Percentiles rank a stretch among this genome's conserved stretches.
phyloP scores from a whole-genome alignment of 1,139 yeast species.

The Protomyces macrosporus region DNA sequence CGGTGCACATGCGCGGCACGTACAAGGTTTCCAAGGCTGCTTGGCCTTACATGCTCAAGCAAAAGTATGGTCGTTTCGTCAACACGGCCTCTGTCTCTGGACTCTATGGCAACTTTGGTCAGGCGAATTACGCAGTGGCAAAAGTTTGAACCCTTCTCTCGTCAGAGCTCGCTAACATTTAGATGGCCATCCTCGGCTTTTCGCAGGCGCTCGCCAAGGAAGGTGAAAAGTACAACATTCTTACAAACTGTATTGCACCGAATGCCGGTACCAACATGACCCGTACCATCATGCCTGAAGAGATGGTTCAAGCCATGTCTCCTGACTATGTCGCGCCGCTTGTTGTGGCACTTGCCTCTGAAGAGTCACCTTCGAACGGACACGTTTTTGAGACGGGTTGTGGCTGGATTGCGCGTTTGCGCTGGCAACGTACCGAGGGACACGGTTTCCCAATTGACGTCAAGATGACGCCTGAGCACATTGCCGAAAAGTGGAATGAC shows the following conservation, averaged over 20 bases:
- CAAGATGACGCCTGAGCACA: constrained; percentile 60
- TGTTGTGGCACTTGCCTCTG: constrained; percentile 69
- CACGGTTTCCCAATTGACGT: constrained; percentile 55
- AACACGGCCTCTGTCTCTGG: constrained; percentile 95
- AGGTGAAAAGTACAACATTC: constrained; percentile 73
- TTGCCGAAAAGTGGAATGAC: constrained; percentile 61
- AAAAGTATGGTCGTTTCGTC: constrained; percentile 73
- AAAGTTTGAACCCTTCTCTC: constrained; percentile 41
- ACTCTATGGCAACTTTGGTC: constrained; percentile 95
- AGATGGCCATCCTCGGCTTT: constrained; percentile 74
- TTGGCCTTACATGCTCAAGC: constrained; percentile 81
- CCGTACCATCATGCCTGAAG: constrained; percentile 73
- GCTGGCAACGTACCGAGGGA: constrained; percentile 94
- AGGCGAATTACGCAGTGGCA: constrained; percentile 92
- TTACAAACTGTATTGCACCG: constrained; percentile 84
- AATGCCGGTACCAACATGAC: constrained; percentile 99
- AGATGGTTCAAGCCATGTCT: constrained; percentile 70
- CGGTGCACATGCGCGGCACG: constrained; percentile 80
- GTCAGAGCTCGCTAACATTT: neutral
- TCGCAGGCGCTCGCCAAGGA: constrained; percentile 83
- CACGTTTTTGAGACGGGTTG: constrained; percentile 71
- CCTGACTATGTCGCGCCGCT: constrained; percentile 90
- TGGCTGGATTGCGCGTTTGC: constrained; percentile 91
- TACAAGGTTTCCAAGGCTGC: constrained; percentile 80
- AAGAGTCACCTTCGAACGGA: constrained; percentile 64